Conservation (phyloP, 129 eudicot genomes). For the Tagetes erecta region DNA sequence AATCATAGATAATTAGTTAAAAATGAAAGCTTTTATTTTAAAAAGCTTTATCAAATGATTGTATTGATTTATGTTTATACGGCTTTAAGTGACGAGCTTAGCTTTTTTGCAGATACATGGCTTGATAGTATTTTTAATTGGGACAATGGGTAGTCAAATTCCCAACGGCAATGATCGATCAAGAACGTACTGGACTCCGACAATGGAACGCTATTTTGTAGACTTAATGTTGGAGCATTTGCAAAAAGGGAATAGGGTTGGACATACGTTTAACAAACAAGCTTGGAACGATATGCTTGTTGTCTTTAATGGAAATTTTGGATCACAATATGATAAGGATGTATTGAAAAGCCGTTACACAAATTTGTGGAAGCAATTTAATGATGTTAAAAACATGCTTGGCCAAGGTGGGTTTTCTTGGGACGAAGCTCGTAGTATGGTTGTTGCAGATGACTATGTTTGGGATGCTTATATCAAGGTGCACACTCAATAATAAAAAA, state of each 20-base stretch:
- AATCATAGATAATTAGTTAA: background rate
- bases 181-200: slow-evolving; percentile 61
- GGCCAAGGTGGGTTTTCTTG: slow-evolving; percentile 57
- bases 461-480: slow-evolving; percentile 67
- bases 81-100: background rate
- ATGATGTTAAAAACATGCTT: slow-evolving; percentile 48
- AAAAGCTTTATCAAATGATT: background rate
- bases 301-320: slow-evolving; percentile 53
- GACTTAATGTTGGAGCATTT: slow-evolving; percentile 67
- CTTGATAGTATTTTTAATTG: slow-evolving; percentile 17
- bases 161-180: slow-evolving; percentile 46
- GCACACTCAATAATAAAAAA: background rate
- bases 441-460: slow-evolving; percentile 56
- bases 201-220: slow-evolving; percentile 58
- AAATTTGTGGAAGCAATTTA: slow-evolving; percentile 59
- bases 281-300: slow-evolving; percentile 69
- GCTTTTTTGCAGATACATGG: slow-evolving; percentile 24
- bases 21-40: background rate
- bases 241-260: slow-evolving; percentile 60
- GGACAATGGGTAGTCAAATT: slow-evolving; percentile 46
- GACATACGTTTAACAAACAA: slow-evolving; percentile 63
- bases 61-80: background rate
- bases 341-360: slow-evolving; percentile 60
- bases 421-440: slow-evolving; percentile 52
- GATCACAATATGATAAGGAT: slow-evolving; percentile 61